Conservation (phyloP, 1,139 yeast species). For the Pichia sp. region DNA sequence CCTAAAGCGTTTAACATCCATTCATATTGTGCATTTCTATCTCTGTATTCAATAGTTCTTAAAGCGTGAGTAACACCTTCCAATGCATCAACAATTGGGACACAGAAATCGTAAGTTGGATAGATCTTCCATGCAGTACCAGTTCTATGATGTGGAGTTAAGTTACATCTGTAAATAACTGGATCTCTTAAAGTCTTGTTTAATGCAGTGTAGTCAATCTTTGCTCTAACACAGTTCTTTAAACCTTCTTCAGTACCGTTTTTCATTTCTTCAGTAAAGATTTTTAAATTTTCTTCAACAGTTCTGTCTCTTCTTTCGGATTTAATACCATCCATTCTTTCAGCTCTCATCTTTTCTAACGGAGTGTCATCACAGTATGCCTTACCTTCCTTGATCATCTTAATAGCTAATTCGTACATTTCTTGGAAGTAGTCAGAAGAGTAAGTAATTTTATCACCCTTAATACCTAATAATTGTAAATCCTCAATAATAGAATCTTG, state of each 20-base stretch:
- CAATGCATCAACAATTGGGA: slow-evolving; percentile 86
- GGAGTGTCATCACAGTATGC: slow-evolving; percentile 97
- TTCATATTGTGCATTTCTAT: slow-evolving; percentile 94
- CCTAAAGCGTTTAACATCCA: slow-evolving; percentile 83
- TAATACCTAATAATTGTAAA: slow-evolving; percentile 78
- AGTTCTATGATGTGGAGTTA: slow-evolving; percentile 95
- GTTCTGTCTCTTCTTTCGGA: slow-evolving; percentile 85
- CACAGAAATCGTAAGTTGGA: slow-evolving; percentile 98
- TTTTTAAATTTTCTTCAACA: slow-evolving; percentile 79
- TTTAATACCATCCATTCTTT: slow-evolving; percentile 94
- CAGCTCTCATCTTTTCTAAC: slow-evolving; percentile 91
- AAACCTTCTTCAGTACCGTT: slow-evolving; percentile 87
- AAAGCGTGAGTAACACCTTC: slow-evolving; percentile 97
- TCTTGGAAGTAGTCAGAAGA: slow-evolving; percentile 88
- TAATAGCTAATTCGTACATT: slow-evolving; percentile 79
- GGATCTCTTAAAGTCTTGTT: slow-evolving; percentile 97
- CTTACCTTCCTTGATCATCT: slow-evolving; percentile 86
- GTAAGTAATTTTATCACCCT: slow-evolving; percentile 80
- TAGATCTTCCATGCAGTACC: slow-evolving; percentile 88
- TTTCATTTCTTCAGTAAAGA: slow-evolving; percentile 86
- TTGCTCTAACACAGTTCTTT: slow-evolving; percentile 89
- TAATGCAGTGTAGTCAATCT: slow-evolving; percentile 80
- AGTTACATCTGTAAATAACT: slow-evolving; percentile 90
- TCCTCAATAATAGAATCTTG: slow-evolving; percentile 91
- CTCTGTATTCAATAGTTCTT: slow-evolving; percentile 96